Evolutionary conservation across 1,284 basidiomycete species (phyloP), one percentile per base, ranked within the genome.

Genomic region (Cryptococcus amylolentus): DNA sequence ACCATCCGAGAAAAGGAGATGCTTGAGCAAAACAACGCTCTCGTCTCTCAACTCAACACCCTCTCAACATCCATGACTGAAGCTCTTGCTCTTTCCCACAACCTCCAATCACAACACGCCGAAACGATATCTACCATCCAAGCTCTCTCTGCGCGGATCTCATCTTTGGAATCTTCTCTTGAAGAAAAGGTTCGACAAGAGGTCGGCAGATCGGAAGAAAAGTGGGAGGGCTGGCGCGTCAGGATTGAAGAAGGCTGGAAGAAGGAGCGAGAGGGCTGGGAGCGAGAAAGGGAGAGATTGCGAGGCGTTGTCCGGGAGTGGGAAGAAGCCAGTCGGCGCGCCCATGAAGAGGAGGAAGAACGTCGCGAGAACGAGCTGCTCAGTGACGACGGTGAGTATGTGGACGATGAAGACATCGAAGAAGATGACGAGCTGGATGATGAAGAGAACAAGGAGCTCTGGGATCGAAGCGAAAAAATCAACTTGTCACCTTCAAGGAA

Each of bases 91-190:
- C 78, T 92, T 56, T 90, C 88, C 16, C 82, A 83, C 7, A 81
- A 82, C 0, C 80, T 96, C 6, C 88, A 91, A 69, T 81, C 81
- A 0, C 89, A 95, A 71, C 91, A 96, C 63, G 77, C 82, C 1
- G 82, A 84, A 26, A 89, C 92, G 1, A 88, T 90, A 67, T 80
- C 81, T 35, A 90, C 88, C 0, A 93, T 97, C 65, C 82, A 82
- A 20, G 78, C 80, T 0, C 80, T 98, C 20, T 89, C 95, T 68
- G 80, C 82, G 31, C 73, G 80, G 13, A 76, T 83, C 16, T 72
- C 68, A 9, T 70, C 70, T 2, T 67, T 83, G 13, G 82, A 84
- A 62, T 73, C 59, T 50, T 77, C 75, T n/a, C 70, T 78, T 13
- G 72, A 79, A 4, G 78, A 80, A 37, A 76, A 71, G 9, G 77